Percentiles rank a stretch among this genome's conserved stretches.
These are phyloP conservation scores for Entomortierella lignicola DNA, from an alignment of 192 early-diverging fungal species.

Conservation along the genomic window DNA sequence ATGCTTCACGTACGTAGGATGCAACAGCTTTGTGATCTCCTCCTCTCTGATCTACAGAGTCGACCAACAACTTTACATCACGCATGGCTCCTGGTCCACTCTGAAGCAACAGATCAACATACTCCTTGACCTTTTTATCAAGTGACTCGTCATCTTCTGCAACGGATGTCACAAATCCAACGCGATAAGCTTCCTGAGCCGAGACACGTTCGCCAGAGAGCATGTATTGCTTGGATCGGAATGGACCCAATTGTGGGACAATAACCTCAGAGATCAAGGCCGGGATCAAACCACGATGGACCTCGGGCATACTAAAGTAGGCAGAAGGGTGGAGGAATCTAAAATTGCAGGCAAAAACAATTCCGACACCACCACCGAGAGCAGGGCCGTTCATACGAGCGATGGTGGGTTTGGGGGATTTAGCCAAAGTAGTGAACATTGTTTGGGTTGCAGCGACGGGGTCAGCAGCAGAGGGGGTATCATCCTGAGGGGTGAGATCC, in stretches of 20 bases:
- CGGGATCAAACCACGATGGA: conserved; percentile 70
- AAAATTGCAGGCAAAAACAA: conserved; percentile 68
- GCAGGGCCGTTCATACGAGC: conserved; percentile 72
- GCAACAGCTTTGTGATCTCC: conserved; percentile 24
- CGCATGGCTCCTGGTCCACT: conserved; percentile 64
- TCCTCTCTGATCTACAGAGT: conserved; percentile 47
- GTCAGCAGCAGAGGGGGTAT: conserved; percentile 28
- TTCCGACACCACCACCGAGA: conserved; percentile 70
- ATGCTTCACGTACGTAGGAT: conserved; percentile 54
- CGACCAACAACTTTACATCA: conserved; percentile 63
- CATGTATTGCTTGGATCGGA: conserved; percentile 66
- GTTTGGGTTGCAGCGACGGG: conserved; percentile 48
- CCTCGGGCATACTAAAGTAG: conserved; percentile 70
- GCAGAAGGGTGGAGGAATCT: conserved; percentile 55
- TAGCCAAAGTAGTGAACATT: conserved; percentile 59
- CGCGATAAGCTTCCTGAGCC: conserved; percentile 46
- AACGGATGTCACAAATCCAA: conserved; percentile 49
- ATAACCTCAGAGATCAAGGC: conserved; percentile 74
- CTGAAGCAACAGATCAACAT: conserved; percentile 54
- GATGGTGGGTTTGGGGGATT: conserved; percentile 63
- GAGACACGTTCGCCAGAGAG: conserved; percentile 64
- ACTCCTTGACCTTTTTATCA: conserved; percentile 58
- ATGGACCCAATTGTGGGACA: conserved; percentile 65
- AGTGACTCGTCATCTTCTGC: conserved; percentile 51
- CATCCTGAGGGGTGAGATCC: conserved; percentile 60